Percentiles rank a stretch among this genome's conserved stretches.
Evolutionary conservation across 2,329 filamentous ascomycete species (phyloP).

Genomic region (Ilyonectria robusta): DNA sequence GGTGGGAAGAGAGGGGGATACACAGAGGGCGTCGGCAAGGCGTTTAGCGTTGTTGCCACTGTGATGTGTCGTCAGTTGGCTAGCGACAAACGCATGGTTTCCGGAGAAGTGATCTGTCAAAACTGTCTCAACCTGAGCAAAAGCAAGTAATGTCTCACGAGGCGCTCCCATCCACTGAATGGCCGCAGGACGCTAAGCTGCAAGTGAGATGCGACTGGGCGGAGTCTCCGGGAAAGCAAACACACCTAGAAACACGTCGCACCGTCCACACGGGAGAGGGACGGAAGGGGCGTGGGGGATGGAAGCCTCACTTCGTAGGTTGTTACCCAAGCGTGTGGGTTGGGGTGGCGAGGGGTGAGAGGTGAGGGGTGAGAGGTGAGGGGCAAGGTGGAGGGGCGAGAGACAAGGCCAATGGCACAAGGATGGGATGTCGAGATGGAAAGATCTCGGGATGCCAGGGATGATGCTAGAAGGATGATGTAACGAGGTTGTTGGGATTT

Average conservation of each 20-base stretch:
- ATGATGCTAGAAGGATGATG: constrained; percentile 19
- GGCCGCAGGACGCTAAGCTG: neutral
- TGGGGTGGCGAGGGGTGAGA: neutral
- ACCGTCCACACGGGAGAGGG: constrained; percentile 6
- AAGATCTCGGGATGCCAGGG: constrained; percentile 15
- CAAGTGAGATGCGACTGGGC: neutral
- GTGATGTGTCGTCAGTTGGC: constrained; percentile 33
- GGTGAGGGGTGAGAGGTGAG: neutral
- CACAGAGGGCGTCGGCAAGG: neutral
- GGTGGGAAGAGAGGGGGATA: constrained; percentile 11
- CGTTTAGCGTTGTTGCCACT: constrained; percentile 43
- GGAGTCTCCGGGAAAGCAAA: constrained; percentile 1
- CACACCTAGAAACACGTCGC: neutral
- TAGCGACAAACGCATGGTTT: constrained; percentile 31
- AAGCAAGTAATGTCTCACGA: constrained; percentile 21
- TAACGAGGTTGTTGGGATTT: constrained; percentile 26
- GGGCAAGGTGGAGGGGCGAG: neutral
- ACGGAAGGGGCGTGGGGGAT: constrained; percentile 6
- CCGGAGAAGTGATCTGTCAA: constrained; percentile 34
- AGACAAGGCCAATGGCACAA: neutral
- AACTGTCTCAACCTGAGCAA: constrained; percentile 13
- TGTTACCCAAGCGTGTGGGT: neutral
- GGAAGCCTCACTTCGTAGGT: constrained; percentile 17
- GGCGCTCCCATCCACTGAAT: neutral
- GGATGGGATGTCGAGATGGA: constrained; percentile 10